Evolutionary conservation across 129 eudicot species (phyloP).

Genomic region (Artemisia tridentata): DNA sequence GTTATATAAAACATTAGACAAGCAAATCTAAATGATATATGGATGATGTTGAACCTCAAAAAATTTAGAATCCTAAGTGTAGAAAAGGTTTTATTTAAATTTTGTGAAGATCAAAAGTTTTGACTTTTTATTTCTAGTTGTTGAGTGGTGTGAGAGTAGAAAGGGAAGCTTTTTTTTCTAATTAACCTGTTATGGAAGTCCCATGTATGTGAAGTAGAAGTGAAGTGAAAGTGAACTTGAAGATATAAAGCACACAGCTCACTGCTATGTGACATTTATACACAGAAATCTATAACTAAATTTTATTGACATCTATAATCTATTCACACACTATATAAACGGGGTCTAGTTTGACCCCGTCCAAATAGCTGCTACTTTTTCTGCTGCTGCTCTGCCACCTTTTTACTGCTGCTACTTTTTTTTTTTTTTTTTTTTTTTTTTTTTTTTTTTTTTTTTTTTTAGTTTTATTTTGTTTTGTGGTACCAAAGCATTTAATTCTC

Average conservation of each 20-base stretch:
- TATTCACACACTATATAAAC: no score
- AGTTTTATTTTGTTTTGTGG: no score
- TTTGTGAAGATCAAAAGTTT: conserved; percentile 22
- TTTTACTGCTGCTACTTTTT: no score
- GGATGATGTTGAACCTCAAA: background rate
- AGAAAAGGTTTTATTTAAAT: conserved; percentile 9
- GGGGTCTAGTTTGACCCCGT: no score
- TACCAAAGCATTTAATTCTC: no score
- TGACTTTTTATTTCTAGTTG: background rate
- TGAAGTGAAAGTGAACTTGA: conserved; percentile 22
- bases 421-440: no score
- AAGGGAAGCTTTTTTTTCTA: conserved; percentile 21
- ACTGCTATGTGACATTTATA: conserved; percentile 12
- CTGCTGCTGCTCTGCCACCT: no score
- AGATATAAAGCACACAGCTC: conserved; percentile 25
- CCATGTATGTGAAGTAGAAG: conserved; percentile 25
- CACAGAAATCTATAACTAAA: background rate
- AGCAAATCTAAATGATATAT: background rate
- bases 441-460: no score
- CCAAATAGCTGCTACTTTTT: no score
- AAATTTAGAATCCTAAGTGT: background rate
- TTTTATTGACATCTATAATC: background rate
- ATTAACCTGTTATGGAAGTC: conserved; percentile 37
- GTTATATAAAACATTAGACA: background rate
- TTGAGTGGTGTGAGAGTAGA: conserved; percentile 30